Base-by-base conservation (phyloP, 2,329 filamentous ascomycete species). In the Emmonsia crescens region DNA sequence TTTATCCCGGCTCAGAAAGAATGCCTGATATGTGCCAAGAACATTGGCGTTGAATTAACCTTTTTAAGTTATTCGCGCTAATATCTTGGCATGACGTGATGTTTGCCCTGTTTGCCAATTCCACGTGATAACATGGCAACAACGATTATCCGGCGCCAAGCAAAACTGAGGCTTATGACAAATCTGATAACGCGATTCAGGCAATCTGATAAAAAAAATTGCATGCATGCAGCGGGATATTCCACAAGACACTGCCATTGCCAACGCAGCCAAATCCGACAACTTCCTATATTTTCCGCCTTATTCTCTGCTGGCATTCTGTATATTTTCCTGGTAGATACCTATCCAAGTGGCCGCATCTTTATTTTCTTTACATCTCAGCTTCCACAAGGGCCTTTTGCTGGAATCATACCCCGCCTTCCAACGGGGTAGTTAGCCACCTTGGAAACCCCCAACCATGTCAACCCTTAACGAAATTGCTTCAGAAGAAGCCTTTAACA, bases 401-500 rank as follows among this genome's bases (percentile, higher is more conserved):
- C 5, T 21, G 21, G 6, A 57, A 12, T n/a, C 19, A 40, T 42
- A 29, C 54, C 21, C 54, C 54, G 36, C 54, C 33, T 40, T 55
- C 6, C 48, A 16, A 29, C 21, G 27, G 12, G 21, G 36, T 36
- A n/a, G n/a, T n/a, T n/a, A 31, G 8, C 51, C 51, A 54, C 27
- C 19, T 29, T n/a, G 27, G 27, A 38, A 38, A 16, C n/a, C 36
- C 52, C 33, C 61, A 62, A 78, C 67, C 65, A 92, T 92, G 88
- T 89, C 88, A 66, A 85, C 83, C 63, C 84, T 96, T 71, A 84
- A 82, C 66, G 89, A 95, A 71, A 87, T 96, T 76, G 83, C 85
- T 68, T 85, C 83, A 68, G 85, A 91, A 70, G 78, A 82, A 67
- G 85, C 86, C 69, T 96, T 94, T 85, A 80, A 86, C 67, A 78